Evolutionary conservation across 768 basidiomycete species (phyloP).

Genomic region (Rhodotorula graminis): DNA sequence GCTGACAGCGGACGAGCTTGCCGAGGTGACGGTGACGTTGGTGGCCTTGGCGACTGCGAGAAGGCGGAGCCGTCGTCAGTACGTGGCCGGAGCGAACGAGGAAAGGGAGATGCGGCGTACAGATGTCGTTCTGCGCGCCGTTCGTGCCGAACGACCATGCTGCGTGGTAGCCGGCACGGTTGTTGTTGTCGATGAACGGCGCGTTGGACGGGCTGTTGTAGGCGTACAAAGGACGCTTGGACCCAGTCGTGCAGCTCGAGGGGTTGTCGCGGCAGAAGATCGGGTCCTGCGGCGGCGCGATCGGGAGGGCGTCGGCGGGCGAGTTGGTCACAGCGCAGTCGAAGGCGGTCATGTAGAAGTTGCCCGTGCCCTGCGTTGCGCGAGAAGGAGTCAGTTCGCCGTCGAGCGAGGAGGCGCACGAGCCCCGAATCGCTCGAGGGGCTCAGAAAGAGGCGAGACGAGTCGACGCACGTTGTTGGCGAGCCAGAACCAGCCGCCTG

Average conservation of each 20-base stretch:
- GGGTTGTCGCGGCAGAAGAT: conserved; percentile 18
- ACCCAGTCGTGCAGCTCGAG: conserved; percentile 2
- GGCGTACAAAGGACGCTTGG: conserved; percentile 35
- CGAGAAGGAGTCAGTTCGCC: neutral
- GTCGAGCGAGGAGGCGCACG: too few relatives aligned
- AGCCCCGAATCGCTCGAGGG: too few relatives aligned
- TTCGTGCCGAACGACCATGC: conserved; percentile 26
- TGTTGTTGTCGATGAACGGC: conserved; percentile 17
- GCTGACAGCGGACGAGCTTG: too few relatives aligned
- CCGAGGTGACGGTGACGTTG: too few relatives aligned
- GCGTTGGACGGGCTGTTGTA: conserved; percentile 31
- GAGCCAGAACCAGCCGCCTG: conserved; percentile 38
- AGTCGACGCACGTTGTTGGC: conserved; percentile 13
- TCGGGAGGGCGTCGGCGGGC: conserved; percentile 8
- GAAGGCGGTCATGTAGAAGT: conserved; percentile 37
- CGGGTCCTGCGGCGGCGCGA: conserved; percentile 26
- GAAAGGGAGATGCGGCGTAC: neutral
- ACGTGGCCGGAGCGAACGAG: too few relatives aligned
- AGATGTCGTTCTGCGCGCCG: conserved; percentile 39
- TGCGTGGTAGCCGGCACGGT: conserved; percentile 30
- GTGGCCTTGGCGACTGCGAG: neutral
- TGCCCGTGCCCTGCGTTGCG: conserved; percentile 6
- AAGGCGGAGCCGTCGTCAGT: too few relatives aligned
- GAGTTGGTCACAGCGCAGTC: conserved; percentile 28
- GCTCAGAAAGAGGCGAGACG: too few relatives aligned